Evolutionary conservation across 176 grass and related monocot genomes (phyloP), one percentile per base, ranked within the genome.

Genomic region (Aegilops tauschii): DNA sequence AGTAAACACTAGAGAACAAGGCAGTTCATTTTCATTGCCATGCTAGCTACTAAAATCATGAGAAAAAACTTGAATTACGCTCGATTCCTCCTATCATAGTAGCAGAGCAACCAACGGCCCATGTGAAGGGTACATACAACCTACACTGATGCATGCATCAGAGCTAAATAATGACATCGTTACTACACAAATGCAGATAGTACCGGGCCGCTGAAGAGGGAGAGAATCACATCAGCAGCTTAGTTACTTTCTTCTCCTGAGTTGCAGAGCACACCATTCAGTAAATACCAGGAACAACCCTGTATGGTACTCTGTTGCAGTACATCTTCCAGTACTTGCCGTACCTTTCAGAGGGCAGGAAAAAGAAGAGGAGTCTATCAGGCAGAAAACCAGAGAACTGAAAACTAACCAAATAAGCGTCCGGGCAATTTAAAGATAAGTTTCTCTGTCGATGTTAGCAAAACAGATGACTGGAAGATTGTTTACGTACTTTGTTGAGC

Each of bases 281-380:
- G 79, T 96, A 93, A 80, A 99, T 99, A 84, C 92, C 97, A 87
- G 97, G 97, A 68, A 99, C 72, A 69, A 99, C 80, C 72, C 97
- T 92, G 83, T 92, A 94, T 5, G 83, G 90, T 32, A 96, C 97
- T 88, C 83, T 99, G 84, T 89, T 88, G 71, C 97, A 94, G 87
- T 99, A 99, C 83, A 76, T 87, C 76, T 96, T 99, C 97, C 94
- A 99, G 85, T 90, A 99, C 73, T 99, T 99, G 45, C 94, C 97
- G 7, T 99, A 99, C 80, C 97, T 99, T 87, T 45, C 29, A 80
- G 12, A 23, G 80, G 8, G 49, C 10, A 80, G 2, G 54, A 59
- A 1, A 82, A 82, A 28, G 90, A 64, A 30, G 16, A 54, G 1
- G 44, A 63, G 56, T n/a, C 29, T 23, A 72, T 83, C 16, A 78